phyloP scores from a whole-genome alignment of 2,329 filamentous ascomycete genomes.

The Xylariaceae sp. region DNA sequence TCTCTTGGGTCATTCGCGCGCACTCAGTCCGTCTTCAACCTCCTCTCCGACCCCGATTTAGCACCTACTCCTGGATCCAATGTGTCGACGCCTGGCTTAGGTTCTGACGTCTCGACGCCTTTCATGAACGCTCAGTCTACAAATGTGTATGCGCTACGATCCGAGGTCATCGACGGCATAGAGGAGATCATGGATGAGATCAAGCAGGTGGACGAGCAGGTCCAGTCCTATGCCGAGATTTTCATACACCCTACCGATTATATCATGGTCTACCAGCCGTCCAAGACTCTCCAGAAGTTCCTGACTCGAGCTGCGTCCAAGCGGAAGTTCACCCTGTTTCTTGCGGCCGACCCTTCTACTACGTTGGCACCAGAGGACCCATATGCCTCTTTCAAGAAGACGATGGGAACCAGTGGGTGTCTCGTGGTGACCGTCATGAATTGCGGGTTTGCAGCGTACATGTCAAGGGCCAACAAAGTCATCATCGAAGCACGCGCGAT shows the following conservation, averaged over 20 bases:
- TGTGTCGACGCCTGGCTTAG: slow-evolving; percentile 36
- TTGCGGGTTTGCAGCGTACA: slow-evolving; percentile 81
- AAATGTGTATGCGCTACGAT: slow-evolving; percentile 64
- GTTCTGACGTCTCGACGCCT: slow-evolving; percentile 44
- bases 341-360: slow-evolving; percentile 57
- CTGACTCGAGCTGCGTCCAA: slow-evolving; percentile 80
- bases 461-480: slow-evolving; percentile 93
- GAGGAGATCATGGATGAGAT: slow-evolving; percentile 95
- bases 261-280: slow-evolving; percentile 82
- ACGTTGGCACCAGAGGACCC: slow-evolving; percentile 29
- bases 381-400: slow-evolving; percentile 60
- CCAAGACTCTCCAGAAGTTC: slow-evolving; percentile 81
- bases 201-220: slow-evolving; percentile 85
- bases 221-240: slow-evolving; percentile 78
- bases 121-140: slow-evolving; percentile 30
- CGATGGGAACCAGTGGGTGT: slow-evolving; percentile 69
- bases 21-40: slow-evolving; percentile 76
- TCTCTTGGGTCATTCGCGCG: slow-evolving; percentile 58
- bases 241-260: slow-evolving; percentile 92
- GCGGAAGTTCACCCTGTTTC: slow-evolving; percentile 84
- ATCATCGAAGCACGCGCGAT: slow-evolving; percentile 83
- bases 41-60: slow-evolving; percentile 62
- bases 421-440: slow-evolving; percentile 79
- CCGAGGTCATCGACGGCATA: slow-evolving; percentile 89
- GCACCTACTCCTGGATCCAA: slow-evolving; percentile 42